These are phyloP conservation scores for Fusarium sp. DNA, from an alignment of 2,329 filamentous ascomycete species.

Conservation along the genomic window DNA sequence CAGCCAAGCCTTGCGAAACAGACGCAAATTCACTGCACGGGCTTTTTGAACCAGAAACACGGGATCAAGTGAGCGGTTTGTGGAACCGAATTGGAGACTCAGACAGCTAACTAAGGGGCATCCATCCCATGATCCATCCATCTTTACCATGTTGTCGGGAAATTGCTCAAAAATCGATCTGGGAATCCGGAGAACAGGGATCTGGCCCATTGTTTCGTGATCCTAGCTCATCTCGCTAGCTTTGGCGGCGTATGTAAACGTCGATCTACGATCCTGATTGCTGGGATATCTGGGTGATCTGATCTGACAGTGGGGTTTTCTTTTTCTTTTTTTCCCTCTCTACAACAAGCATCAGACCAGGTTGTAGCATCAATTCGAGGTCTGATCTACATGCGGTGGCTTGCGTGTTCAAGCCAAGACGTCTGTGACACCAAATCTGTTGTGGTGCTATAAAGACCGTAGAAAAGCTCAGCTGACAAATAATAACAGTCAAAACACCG, in stretches of 20 bases:
- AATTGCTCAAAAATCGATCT: constrained; percentile 20
- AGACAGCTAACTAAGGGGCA: not conserved
- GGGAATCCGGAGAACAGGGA: constrained; percentile 13
- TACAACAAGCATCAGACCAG: not conserved
- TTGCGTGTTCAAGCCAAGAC: constrained; percentile 16
- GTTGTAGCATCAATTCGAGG: constrained; percentile 5
- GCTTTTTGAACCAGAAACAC: constrained; percentile 9
- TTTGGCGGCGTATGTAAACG: constrained; percentile 15
- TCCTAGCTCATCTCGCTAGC: constrained; percentile 7
- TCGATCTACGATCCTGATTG: constrained; percentile 21
- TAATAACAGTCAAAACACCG: not conserved
- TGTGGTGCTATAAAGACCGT: not conserved
- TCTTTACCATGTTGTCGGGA: constrained; percentile 25
- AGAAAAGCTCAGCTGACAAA: constrained; percentile 1
- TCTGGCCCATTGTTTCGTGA: constrained; percentile 1
- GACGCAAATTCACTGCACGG: constrained; percentile 5
- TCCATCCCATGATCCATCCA: not conserved
- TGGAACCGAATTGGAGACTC: constrained; percentile 12
- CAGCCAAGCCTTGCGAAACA: not conserved
- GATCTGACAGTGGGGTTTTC: constrained; percentile 8
- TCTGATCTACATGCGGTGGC: constrained; percentile 25
- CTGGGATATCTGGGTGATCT: constrained; percentile 8
- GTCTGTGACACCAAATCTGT: constrained; percentile 10
- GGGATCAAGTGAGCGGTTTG: constrained; percentile 10
- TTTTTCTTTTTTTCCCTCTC: not conserved